phyloP scores from a whole-genome alignment of 768 basidiomycete genomes.

The Royoungia palumana region DNA sequence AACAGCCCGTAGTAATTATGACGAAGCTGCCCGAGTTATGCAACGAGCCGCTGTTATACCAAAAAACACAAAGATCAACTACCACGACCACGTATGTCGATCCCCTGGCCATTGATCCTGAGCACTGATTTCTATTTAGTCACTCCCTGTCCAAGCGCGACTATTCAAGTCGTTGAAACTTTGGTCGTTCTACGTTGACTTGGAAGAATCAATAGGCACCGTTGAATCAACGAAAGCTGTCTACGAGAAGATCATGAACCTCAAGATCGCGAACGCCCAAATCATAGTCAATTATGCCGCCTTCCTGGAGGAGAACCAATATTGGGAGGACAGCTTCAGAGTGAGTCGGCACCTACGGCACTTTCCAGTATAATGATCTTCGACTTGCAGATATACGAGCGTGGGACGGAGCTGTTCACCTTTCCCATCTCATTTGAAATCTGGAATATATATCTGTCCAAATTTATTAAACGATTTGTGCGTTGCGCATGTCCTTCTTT shows the following conservation, averaged over 20 bases:
- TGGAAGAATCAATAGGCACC: conserved; percentile 95
- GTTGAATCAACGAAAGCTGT: conserved; percentile 89
- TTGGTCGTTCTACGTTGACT: conserved; percentile 98
- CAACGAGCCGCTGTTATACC: conserved; percentile 92
- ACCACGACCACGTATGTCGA: conserved; percentile 83
- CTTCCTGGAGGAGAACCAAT: conserved; percentile 96
- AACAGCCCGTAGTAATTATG: conserved; percentile 73
- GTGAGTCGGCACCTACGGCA: conserved; percentile 46
- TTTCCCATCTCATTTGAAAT: conserved; percentile 98
- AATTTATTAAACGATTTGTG: conserved; percentile 96
- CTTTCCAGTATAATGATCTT: conserved; percentile 6
- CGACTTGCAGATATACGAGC: conserved; percentile 75
- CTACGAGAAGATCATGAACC: conserved; percentile 94
- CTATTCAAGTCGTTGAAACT: conserved; percentile 97
- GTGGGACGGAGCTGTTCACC: conserved; percentile 95
- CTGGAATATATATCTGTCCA: conserved; percentile 98
- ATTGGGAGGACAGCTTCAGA: conserved; percentile 99
- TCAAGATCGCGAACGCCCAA: conserved; percentile 97
- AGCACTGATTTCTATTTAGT: conserved; percentile 40
- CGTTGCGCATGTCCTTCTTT: conserved; percentile 29
- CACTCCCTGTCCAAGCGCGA: conserved; percentile 80
- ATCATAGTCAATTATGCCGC: conserved; percentile 96
- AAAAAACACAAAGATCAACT: conserved; percentile 86
- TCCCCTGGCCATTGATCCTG: not conserved
- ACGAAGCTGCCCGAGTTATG: conserved; percentile 94